phyloP scores from a whole-genome alignment of 768 basidiomycete species.

The Podaxis mareebaensis region DNA sequence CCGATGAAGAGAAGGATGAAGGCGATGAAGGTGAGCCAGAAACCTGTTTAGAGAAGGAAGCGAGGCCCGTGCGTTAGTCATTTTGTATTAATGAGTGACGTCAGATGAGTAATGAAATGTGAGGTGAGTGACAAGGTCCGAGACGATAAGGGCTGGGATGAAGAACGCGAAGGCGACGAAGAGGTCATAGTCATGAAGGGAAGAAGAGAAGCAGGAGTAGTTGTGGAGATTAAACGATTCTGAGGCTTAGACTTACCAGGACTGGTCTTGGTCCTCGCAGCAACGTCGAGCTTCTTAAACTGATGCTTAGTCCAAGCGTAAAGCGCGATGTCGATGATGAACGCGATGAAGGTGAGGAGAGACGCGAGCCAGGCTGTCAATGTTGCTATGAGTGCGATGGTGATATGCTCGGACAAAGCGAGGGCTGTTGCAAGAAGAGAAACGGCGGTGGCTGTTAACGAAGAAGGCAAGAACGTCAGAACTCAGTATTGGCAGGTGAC shows the following conservation, averaged over 20 bases:
- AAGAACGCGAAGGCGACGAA: not conserved
- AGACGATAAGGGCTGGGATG: not conserved
- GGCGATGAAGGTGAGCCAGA: slow-evolving; percentile 18
- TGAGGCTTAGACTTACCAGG: slow-evolving; percentile 49
- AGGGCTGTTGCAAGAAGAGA: slow-evolving; percentile 65
- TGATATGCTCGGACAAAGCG: slow-evolving; percentile 58
- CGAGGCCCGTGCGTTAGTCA: not conserved
- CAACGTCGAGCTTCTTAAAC: slow-evolving; percentile 49
- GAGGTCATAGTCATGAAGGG: not conserved
- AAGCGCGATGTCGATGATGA: slow-evolving; percentile 77
- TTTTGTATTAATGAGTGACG: not conserved
- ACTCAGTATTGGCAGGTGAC: not conserved
- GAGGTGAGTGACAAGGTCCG: not conserved
- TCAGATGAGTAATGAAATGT: not conserved
- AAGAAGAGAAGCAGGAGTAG: slow-evolving; percentile 4
- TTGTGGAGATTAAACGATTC: slow-evolving; percentile 3
- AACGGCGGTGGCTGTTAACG: slow-evolving; percentile 45
- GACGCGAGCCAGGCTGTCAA: slow-evolving; percentile 73
- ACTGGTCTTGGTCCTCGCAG: slow-evolving; percentile 52
- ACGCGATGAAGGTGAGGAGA: slow-evolving; percentile 66
- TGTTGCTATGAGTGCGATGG: slow-evolving; percentile 62
- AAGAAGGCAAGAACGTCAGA: not conserved
- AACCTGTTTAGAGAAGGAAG: not conserved
- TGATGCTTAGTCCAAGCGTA: slow-evolving; percentile 61
- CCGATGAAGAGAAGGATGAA: slow-evolving; percentile 18